Base-by-base conservation (phyloP, 1,284 basidiomycete species). In the Cyathus olla region DNA sequence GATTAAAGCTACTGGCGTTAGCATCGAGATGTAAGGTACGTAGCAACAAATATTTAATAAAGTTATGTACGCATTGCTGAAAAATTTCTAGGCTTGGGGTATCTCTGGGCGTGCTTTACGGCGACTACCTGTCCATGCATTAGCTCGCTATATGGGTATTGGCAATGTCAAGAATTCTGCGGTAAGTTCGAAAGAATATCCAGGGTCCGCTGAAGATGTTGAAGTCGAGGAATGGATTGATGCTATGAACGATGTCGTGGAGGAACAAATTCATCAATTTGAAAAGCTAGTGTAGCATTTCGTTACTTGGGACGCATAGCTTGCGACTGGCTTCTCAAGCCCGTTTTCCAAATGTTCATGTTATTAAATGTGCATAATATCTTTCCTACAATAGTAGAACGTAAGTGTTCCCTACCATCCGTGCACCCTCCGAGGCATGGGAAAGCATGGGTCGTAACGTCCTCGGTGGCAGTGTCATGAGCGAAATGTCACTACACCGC, bases 61-160 rank as follows among this genome's bases (percentile, higher is more conserved):
- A 35, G 19, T 46, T 46, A 46, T n/a, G 44, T 6, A 46, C 31
- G 44, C 19, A 19, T 8, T 46, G 24, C 24, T 46, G 44, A 46
- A 21, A 8, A 35, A 46, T 5, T 60, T 29, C 35, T 57, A 89
- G 89, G 76, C 79, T 31, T 85, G 94, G 75, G 88, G 88, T n/a
- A 88, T 97, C 81, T 98, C 97, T 10, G 97, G 97, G 19, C 90
- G 97, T 50, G 91, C 95, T 3, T 84, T 99, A 8, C 89, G 97
- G 15, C 88, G 95, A 10, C 83, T 99, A 21, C 97, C 97, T 1
- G 94, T 99, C 28, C 86, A 99, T 31, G 95, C 97, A 1, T 90
- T 98, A 60, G 94, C 96, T 2, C 85, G 89, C 3, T 91, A 96
- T 72, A 90, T 97, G 54, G 87, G 89, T 19, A 77, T 83, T 19